Percentiles rank a stretch among this genome's conserved stretches.
These are phyloP conservation scores for Xerocomellus intermedius DNA, from an alignment of 768 basidiomycete genomes.

Conservation along the genomic window DNA sequence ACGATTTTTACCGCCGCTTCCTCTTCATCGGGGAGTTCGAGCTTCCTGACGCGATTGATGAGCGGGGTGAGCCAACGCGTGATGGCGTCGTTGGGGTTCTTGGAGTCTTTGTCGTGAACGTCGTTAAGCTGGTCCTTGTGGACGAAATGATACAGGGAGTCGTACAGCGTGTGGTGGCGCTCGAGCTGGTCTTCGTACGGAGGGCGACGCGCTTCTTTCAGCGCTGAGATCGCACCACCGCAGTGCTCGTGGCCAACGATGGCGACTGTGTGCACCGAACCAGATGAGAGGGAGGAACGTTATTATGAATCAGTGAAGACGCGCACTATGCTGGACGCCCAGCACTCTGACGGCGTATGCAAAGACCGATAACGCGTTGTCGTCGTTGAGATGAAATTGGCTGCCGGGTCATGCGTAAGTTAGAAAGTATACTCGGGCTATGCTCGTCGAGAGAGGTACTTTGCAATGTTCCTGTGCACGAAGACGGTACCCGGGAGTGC, in stretches of 20 bases:
- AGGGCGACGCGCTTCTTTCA: conserved; percentile 6
- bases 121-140: conserved; percentile 27
- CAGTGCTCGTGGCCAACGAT: conserved; percentile 83
- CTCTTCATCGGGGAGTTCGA: conserved; percentile 32
- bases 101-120: conserved; percentile 12
- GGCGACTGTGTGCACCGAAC: conserved; percentile 46
- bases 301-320: conserved; percentile 1
- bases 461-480: conserved; percentile 84
- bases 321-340: conserved; percentile 71
- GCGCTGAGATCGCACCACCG: conserved; percentile 60
- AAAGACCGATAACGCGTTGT: conserved; percentile 66
- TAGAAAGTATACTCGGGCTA: not conserved
- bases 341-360: conserved; percentile 68
- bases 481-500: conserved; percentile 79
- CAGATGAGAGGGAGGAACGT: conserved; percentile 1
- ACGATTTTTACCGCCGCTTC: conserved; percentile 31
- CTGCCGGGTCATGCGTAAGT: conserved; percentile 32
- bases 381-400: conserved; percentile 71
- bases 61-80: conserved; percentile 73
- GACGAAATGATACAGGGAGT: conserved; percentile 15
- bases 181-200: not conserved
- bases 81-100: conserved; percentile 46
- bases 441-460: conserved; percentile 44
- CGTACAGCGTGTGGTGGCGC: conserved; percentile 9
- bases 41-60: conserved; percentile 45